Evolutionary conservation across 306 rosid species (phyloP), one percentile per base, ranked within the genome.

Genomic region (Albizia julibrissin): DNA sequence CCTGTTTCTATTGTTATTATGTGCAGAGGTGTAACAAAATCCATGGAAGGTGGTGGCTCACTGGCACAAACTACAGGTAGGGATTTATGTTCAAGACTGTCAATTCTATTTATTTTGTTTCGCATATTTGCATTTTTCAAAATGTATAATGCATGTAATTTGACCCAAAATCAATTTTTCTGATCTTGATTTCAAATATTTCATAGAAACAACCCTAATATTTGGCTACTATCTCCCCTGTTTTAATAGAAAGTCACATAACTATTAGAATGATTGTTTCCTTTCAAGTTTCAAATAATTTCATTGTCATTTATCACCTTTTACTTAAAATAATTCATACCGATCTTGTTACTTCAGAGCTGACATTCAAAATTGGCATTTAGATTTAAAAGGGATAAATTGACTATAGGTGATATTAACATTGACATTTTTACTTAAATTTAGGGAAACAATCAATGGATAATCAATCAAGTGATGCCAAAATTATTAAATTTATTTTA

Each of bases 31-130:
- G 71, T 71, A 49, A 72, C 80, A 80, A 83, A 79, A 71, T 67
- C 61, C 44, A 88, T 90, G 90, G 90, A 90, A 62, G 82, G 64
- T 56, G 76, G 56, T 46, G 43, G 82, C 74, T 85, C 89, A 29
- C 71, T 67, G 56, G 46, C 1, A 1, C 8, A 14, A 13, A 8
- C 7, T 44, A 1, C n/a, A 24, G 58, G 75, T 71, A 44, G 18
- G 49, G 10, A 71, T 43, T 71, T 43, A 24, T 71, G 26, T 44
- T 44, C 75, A 16, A 12, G 6, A 18, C 24, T 31, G 11, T 24
- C 16, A 59, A 12, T 27, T 62, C 2, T 13, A 26, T 62, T 61
- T 61, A 24, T 62, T 62, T 62, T 62, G 19, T 27, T 12, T 12
- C 68, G 3, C 37, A 62, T 62, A 13, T 62, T 62, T 62, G 3